phyloP scores from a whole-genome alignment of 768 basidiomycete species.

The Russula compacta region DNA sequence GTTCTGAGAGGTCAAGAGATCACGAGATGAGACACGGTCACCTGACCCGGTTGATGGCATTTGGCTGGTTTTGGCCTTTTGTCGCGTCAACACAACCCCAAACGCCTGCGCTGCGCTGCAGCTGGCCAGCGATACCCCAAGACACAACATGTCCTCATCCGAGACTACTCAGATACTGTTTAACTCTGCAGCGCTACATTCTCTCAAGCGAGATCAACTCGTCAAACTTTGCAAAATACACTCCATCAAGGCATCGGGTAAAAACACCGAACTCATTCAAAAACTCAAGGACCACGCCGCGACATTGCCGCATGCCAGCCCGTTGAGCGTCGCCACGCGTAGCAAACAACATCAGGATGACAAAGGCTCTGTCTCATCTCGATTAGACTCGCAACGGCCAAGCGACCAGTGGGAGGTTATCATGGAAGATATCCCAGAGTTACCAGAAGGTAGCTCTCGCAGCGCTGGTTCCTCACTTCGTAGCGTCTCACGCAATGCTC shows the following conservation, averaged over 20 bases:
- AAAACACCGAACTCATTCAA: conserved; percentile 66
- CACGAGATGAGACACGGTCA: conserved; percentile 1
- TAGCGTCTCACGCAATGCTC: conserved; percentile 28
- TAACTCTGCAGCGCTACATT: conserved; percentile 76
- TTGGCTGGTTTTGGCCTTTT: background rate
- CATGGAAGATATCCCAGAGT: conserved; percentile 73
- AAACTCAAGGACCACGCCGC: conserved; percentile 59
- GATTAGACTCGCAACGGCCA: conserved; percentile 35
- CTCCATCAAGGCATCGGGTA: conserved; percentile 68
- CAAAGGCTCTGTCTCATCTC: conserved; percentile 17
- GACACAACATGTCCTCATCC: conserved; percentile 37
- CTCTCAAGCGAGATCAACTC: conserved; percentile 77
- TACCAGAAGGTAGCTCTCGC: conserved; percentile 43
- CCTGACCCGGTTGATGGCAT: background rate
- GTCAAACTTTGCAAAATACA: conserved; percentile 81
- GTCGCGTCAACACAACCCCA: background rate
- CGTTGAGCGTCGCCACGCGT: conserved; percentile 43
- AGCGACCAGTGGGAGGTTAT: conserved; percentile 81
- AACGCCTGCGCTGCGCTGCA: too few relatives aligned
- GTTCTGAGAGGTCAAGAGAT: background rate
- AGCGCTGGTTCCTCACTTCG: conserved; percentile 42
- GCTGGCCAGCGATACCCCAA: background rate
- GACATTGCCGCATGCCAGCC: conserved; percentile 43
- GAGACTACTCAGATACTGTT: conserved; percentile 73
- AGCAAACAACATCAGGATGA: conserved; percentile 34